Conservation (phyloP, 169 alveolate species). For the Haemoproteus tartakovskyi region DNA sequence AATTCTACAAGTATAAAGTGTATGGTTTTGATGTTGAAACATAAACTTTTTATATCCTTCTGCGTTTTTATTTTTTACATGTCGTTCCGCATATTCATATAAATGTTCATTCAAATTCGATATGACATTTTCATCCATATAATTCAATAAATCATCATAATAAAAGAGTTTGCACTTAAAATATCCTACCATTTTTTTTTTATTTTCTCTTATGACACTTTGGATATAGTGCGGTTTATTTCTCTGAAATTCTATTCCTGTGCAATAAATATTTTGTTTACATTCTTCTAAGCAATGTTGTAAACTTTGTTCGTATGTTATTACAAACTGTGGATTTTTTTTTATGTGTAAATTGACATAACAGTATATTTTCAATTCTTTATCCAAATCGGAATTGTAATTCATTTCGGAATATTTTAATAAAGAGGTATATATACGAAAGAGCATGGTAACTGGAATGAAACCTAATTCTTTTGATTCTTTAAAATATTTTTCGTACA, state of each 20-base stretch:
- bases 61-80: conserved; percentile 3
- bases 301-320: conserved; percentile 60
- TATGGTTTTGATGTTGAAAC: conserved; percentile 18
- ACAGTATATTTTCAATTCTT: conserved; percentile 19
- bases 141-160: conserved; percentile 40
- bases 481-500: too few species aligned
- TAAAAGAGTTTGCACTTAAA: conserved; percentile 49
- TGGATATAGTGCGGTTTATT: conserved; percentile 24
- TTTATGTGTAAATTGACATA: conserved; percentile 26
- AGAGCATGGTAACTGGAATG: conserved; percentile 13
- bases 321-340: conserved; percentile 18
- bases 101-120: conserved; percentile 14
- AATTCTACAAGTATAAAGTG: conserved; percentile 37
- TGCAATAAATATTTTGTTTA: conserved; percentile 71
- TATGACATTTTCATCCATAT: conserved; percentile 4
- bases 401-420: conserved; percentile 27
- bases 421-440: conserved; percentile 11
- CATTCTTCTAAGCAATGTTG: conserved; percentile 68
- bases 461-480: conserved; percentile 11
- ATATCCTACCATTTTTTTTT: conserved; percentile 53
- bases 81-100: conserved; percentile 26
- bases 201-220: conserved; percentile 38
- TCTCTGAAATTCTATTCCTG: conserved; percentile 58
- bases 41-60: conserved; percentile 23
- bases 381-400: conserved; percentile 18